Base-by-base conservation (phyloP, 805 yeast species). In the Saturnispora galanensis region DNA sequence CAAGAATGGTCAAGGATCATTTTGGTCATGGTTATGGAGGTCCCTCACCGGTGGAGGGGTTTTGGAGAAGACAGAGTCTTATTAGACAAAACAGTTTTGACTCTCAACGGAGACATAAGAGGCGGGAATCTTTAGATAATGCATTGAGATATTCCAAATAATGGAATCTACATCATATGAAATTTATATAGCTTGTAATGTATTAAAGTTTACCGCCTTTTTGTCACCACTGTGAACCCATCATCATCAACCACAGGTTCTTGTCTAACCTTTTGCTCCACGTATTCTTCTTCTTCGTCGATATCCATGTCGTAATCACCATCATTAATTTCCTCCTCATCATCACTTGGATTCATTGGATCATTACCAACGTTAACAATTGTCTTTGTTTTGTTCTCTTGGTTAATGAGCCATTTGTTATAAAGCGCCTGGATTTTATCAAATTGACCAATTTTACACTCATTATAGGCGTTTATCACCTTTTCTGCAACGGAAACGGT, bases 211-310 rank as follows among this genome's bases (percentile, higher is more conserved):
- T 39, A 56, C 52, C 70, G 64, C 60, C 73, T 72, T 56, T 76
- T 80, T 55, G 80, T 87, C 3, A 90, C 97, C 49, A 87, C 64
- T 54, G 88, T 93, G 57, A 90, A 90, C 1, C 97, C 98, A 58
- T 90, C 97, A 31, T 90, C 97, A 58, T 90, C 97, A 8, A 90
- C 72, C 9, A 83, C 59, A 2, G 95, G 95, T 10, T 72, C 84
- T 29, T 63, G 62, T 53, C 51, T 53, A 34, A 63, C 68, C 5
- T 63, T 71, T 36, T 56, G 65, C 1, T 55, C 56, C 10, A 58
- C 69, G 3, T 52, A 55, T 6, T 61, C 62, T 10, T 56, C 60
- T 4, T 60, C 69, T 1, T 65, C 75, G 3, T 67, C 74, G 54
- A 56, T 52, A 32, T 66, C 70, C 32, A 62, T 67, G 10, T 65